Evolutionary conservation across 2,329 filamentous ascomycete genomes (phyloP).

Genomic region (Bipolaris bicolor): DNA sequence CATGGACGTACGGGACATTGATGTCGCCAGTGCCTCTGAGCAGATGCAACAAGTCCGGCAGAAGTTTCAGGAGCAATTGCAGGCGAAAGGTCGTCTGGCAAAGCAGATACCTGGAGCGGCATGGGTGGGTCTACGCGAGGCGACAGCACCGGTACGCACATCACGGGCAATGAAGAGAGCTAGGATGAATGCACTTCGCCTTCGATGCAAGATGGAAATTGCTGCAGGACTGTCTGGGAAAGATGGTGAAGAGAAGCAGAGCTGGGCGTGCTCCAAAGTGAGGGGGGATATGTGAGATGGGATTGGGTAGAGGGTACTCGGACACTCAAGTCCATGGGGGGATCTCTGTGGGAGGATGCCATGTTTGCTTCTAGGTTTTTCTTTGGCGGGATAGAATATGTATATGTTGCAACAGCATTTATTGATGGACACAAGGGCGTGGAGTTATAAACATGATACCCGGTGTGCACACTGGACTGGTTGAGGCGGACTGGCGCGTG

Average conservation of each 20-base stretch:
- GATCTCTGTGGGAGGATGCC: neutral
- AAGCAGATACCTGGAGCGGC: conserved; percentile 27
- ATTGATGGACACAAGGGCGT: conserved; percentile 9
- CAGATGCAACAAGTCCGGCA: conserved; percentile 17
- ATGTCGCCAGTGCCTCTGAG: conserved; percentile 5
- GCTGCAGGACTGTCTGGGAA: conserved; percentile 25
- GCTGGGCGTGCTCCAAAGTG: conserved; percentile 32
- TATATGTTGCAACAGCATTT: conserved; percentile 2
- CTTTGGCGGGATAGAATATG: conserved; percentile 29
- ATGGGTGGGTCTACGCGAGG: conserved; percentile 31
- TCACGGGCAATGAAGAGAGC: conserved; percentile 37
- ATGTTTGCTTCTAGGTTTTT: conserved; percentile 7
- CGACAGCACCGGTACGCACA: conserved; percentile 36
- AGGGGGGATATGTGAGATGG: conserved; percentile 3
- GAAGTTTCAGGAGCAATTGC: conserved; percentile 16
- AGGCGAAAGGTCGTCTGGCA: conserved; percentile 12
- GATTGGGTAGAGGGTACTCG: neutral
- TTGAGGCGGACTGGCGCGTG: conserved; percentile 8
- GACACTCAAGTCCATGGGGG: neutral
- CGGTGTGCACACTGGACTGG: conserved; percentile 12
- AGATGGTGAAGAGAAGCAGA: conserved; percentile 19
- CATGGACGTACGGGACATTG: conserved; percentile 11
- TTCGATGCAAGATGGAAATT: conserved; percentile 36
- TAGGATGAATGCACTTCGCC: conserved; percentile 38
- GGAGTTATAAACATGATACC: conserved; percentile 19